Evolutionary conservation across 2,329 filamentous ascomycete genomes (phyloP).

Genomic region (Colletotrichum sp.): DNA sequence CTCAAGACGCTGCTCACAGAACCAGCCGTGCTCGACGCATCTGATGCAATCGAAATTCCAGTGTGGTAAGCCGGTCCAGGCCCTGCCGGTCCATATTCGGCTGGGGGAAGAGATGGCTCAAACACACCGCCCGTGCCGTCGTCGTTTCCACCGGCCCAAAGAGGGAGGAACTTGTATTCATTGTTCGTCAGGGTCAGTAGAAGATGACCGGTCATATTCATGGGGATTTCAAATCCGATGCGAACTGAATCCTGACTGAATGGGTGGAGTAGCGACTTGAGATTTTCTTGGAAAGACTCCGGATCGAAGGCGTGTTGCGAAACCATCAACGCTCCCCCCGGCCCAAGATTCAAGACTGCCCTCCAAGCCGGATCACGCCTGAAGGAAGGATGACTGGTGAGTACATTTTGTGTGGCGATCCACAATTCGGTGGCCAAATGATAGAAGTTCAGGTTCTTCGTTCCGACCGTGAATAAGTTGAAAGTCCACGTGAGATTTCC

Average conservation of each 20-base stretch:
- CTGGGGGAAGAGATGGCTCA: constrained; percentile 42
- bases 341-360: not conserved
- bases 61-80: constrained; percentile 55
- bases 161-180: constrained; percentile 67
- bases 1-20: constrained; percentile 41
- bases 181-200: constrained; percentile 58
- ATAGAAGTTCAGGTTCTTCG: not conserved
- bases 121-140: constrained; percentile 58
- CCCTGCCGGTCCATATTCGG: constrained; percentile 49
- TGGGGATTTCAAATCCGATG: constrained; percentile 35
- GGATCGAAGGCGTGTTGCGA: constrained; percentile 6
- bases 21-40: constrained; percentile 35
- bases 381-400: not conserved
- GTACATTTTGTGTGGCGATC: not conserved
- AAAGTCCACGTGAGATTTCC: not conserved
- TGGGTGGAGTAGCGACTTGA: not conserved
- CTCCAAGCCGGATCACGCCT: not conserved
- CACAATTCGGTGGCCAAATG: not conserved
- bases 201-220: constrained; percentile 46
- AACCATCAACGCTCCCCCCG: not conserved
- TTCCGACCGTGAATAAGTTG: not conserved
- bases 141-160: constrained; percentile 66
- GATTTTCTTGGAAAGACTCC: not conserved
- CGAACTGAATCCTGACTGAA: constrained; percentile 27
- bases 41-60: constrained; percentile 41